Evolutionary conservation across 768 basidiomycete genomes (phyloP), one percentile per base, ranked within the genome.

Genomic region (Pisolithus microcarpus): DNA sequence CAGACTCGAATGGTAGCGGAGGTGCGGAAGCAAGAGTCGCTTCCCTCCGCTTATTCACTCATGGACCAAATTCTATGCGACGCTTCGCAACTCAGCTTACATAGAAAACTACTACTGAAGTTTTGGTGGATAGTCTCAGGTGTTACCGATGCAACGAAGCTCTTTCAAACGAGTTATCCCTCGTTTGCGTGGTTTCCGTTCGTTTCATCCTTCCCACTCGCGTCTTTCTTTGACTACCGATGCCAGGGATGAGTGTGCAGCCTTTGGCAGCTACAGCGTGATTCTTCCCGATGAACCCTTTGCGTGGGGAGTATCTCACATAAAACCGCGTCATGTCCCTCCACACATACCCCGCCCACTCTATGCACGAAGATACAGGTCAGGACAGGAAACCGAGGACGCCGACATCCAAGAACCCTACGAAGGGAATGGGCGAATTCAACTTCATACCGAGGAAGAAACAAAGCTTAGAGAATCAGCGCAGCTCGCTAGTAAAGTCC

Each of bases 251-350:
- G 55, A 60, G 38, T 51, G 49, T 4, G 52, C 50, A 42, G 65
- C 72, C 54, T 79, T 78, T 51, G 82, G 82, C 15, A 57, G 59
- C 19, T 87, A 85, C 69, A 70, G 69, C 44, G 65, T 87, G 30
- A 81, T 88, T 47, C 70, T 87, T 11, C 85, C 84, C 1, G 62
- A 73, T 19, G 84, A 87, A 56, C 84, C 84, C 0, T 81, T 75
- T 51, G 68, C 82, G 16, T 79, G 77, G 63, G 84, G 85, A 10
- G 78, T 81, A 9, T 70, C 75, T 16, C 84, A 87, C 54, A 82
- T 87, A 36, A 60, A 56, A 3, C 76, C 75, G 24, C 78, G 80
- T 40, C 46, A 53, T 5, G 84, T 91, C 10, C 88, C 89, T 9
- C 36, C 61, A 0, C 59, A 68, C 48, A 87, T 89, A 28, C 15